These are phyloP conservation scores for Letharia columbiana DNA, from an alignment of 495 filamentous ascomycete genomes.

Conservation along the genomic window DNA sequence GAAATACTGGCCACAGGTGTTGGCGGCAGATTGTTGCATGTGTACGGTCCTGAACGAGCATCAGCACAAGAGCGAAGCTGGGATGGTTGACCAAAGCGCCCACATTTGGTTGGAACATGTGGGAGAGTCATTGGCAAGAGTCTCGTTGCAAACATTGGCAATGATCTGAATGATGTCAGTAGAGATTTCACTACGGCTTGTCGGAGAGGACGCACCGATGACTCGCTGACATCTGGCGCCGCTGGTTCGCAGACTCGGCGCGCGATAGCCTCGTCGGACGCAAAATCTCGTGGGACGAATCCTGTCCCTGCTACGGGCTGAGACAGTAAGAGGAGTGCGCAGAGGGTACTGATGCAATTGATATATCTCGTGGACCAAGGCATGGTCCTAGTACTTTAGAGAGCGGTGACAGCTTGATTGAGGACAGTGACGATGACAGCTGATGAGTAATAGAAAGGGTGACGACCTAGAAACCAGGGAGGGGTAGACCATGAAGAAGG, in stretches of 20 bases:
- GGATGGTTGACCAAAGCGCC: background rate
- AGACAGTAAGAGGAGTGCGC: background rate
- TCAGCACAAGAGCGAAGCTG: conserved; percentile 1
- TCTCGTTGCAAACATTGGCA: conserved; percentile 18
- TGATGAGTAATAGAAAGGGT: background rate
- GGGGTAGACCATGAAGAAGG: background rate
- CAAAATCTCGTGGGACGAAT: background rate
- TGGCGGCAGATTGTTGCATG: conserved; percentile 12
- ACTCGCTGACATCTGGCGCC: conserved; percentile 17
- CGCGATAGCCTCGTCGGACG: background rate
- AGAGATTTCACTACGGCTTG: background rate
- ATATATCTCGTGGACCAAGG: conserved; percentile 1
- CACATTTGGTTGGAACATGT: conserved; percentile 19
- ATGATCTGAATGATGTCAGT: conserved; percentile 17
- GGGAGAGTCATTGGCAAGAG: conserved; percentile 11
- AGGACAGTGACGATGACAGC: background rate
- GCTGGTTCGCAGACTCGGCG: conserved; percentile 16
- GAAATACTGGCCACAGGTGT: conserved; percentile 14
- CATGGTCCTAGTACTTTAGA: background rate
- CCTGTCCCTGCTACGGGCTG: background rate
- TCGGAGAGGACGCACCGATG: conserved; percentile 2
- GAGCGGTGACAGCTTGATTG: background rate
- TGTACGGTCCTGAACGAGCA: conserved; percentile 1
- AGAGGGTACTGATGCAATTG: conserved; percentile 2
- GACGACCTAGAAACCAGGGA: background rate